phyloP scores from a whole-genome alignment of 164 flowering plant genomes.

The Brasenia schreberi region DNA sequence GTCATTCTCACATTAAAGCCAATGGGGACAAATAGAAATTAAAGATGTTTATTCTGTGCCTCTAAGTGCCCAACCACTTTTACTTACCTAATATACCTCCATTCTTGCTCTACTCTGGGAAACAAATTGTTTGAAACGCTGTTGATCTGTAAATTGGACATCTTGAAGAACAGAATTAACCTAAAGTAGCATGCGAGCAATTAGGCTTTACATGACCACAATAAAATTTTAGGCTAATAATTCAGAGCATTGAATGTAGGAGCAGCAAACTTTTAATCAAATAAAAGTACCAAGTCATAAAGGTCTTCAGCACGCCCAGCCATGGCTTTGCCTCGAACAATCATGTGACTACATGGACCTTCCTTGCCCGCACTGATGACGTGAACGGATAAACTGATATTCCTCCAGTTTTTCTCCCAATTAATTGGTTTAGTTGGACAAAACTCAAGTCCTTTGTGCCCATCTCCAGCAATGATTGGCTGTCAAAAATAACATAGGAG shows the following conservation, averaged over 20 bases:
- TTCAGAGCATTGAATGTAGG: no score
- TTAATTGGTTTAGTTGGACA: conserved; percentile 90
- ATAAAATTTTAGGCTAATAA: no score
- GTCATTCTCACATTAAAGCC: no score
- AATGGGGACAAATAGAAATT: no score
- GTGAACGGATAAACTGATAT: conserved; percentile 89
- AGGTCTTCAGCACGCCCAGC: conserved; percentile 77
- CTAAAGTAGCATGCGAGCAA: conserved; percentile 24
- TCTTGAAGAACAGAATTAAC: conserved; percentile 80
- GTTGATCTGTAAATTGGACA: conserved; percentile 89
- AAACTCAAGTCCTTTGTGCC: conserved; percentile 92
- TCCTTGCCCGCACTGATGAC: conserved; percentile 58
- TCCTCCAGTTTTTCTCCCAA: conserved; percentile 99
- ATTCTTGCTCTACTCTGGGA: conserved; percentile 96
- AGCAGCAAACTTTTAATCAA: no score
- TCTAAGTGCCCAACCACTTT: neutral
- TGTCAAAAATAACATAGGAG: conserved; percentile 16
- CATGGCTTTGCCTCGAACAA: conserved; percentile 97
- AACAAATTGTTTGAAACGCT: conserved; percentile 96
- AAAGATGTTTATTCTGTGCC: neutral
- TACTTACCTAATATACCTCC: conserved; percentile 93
- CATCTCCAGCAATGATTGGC: conserved; percentile 97
- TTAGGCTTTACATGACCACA: no score
- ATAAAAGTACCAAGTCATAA: conserved; percentile 11
- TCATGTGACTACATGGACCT: conserved; percentile 63